phyloP scores from a whole-genome alignment of 2,329 filamentous ascomycete genomes.

The Rhynchosporium secalis region DNA sequence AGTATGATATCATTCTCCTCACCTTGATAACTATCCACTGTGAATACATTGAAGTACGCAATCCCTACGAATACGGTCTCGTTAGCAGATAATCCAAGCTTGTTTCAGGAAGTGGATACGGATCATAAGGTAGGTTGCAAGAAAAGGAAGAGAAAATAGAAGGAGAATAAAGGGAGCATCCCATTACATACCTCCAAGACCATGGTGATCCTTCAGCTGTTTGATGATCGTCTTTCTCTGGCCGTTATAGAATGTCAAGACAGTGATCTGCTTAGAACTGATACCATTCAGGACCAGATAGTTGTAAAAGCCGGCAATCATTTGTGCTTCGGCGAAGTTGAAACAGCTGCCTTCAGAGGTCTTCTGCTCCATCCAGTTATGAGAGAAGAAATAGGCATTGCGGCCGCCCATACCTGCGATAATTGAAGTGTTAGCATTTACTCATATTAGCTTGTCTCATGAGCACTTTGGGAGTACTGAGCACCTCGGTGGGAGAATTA shows the following conservation, averaged over 20 bases:
- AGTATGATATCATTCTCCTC: slow-evolving; percentile 86
- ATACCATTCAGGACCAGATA: slow-evolving; percentile 72
- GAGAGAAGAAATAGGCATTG: slow-evolving; percentile 63
- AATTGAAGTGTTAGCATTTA: no score
- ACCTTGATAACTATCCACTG: slow-evolving; percentile 87
- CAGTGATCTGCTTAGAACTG: slow-evolving; percentile 62
- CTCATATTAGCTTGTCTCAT: no score
- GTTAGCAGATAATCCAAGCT: no score
- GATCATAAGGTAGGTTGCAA: no score
- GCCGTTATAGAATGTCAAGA: slow-evolving; percentile 86
- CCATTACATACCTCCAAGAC: slow-evolving; percentile 39
- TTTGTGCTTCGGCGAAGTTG: slow-evolving; percentile 72
- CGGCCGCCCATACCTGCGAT: slow-evolving; percentile 53
- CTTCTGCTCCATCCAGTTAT: slow-evolving; percentile 63
- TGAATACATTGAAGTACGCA: slow-evolving; percentile 60
- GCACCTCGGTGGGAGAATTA: no score
- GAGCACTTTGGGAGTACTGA: no score
- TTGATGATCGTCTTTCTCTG: slow-evolving; percentile 67
- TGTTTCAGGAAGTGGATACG: no score
- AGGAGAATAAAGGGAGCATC: no score
- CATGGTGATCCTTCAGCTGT: slow-evolving; percentile 44
- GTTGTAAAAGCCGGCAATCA: slow-evolving; percentile 71
- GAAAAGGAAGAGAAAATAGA: no score
- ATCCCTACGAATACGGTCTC: background rate
- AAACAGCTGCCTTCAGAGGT: slow-evolving; percentile 65